phyloP scores from a whole-genome alignment of 805 yeast species.

The Kuraishia cidri region DNA sequence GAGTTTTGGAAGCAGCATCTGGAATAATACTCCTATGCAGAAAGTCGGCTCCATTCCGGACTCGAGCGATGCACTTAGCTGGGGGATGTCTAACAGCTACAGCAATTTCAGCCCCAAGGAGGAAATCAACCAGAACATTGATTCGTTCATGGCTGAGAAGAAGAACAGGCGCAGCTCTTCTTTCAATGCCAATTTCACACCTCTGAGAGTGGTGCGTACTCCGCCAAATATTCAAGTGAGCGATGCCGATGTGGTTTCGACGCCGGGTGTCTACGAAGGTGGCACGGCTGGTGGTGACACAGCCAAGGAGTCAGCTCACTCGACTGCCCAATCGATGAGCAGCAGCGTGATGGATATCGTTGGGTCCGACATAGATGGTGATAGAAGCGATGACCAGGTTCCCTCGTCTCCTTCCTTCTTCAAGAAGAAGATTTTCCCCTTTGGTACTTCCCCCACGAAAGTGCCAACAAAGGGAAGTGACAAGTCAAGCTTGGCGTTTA shows the following conservation, averaged over 20 bases:
- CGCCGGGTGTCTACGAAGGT: too few species aligned
- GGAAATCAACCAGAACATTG: background rate
- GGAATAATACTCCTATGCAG: constrained; percentile 13
- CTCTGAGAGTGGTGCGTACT: too few species aligned
- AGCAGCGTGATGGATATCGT: background rate
- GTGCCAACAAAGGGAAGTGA: constrained; percentile 12
- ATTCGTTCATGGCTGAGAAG: background rate
- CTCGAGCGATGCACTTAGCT: too few species aligned
- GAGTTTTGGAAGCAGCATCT: constrained; percentile 24
- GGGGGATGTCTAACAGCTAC: too few species aligned
- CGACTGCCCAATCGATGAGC: background rate
- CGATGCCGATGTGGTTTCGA: too few species aligned
- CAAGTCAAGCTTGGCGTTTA: constrained; percentile 6
- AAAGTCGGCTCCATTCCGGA: background rate
- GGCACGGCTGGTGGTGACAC: background rate
- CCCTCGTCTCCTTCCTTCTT: constrained; percentile 27
- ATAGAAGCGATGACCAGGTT: constrained; percentile 2
- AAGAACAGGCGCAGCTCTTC: too few species aligned
- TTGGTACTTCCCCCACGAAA: constrained; percentile 25
- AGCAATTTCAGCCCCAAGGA: too few species aligned
- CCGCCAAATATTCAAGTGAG: too few species aligned
- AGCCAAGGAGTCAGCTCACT: background rate
- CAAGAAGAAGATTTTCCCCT: constrained; percentile 23
- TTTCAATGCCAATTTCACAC: too few species aligned
- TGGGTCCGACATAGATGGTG: background rate